phyloP scores from a whole-genome alignment of 2,329 filamentous ascomycete species.

The Niveomyces coronatus region DNA sequence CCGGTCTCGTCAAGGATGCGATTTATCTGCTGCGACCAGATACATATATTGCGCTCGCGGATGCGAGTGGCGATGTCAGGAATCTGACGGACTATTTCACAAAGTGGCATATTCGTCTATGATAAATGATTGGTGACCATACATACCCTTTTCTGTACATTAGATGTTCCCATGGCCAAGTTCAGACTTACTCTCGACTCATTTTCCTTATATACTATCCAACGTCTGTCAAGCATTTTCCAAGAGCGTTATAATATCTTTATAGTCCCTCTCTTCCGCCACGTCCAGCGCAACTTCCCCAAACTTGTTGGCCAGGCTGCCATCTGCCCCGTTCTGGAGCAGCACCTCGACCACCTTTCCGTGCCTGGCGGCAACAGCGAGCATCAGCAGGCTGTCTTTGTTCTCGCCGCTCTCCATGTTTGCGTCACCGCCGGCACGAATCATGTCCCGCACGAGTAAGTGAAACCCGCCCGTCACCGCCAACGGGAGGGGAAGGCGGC shows the following conservation, averaged over 20 bases:
- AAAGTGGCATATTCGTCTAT: background rate
- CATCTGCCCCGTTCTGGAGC: constrained; percentile 2
- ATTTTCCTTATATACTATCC: too few relatives aligned
- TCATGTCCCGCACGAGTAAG: constrained; percentile 2
- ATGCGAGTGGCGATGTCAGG: background rate
- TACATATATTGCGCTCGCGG: constrained; percentile 6
- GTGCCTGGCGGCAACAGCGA: constrained; percentile 1
- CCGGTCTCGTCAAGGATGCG: constrained; percentile 1
- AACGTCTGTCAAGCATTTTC: background rate
- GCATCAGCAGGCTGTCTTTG: background rate
- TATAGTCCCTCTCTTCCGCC: constrained; percentile 1
- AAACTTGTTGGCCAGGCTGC: constrained; percentile 3
- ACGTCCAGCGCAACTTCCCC: constrained; percentile 5
- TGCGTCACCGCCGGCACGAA: constrained; percentile 2
- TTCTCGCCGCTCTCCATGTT: constrained; percentile 4
- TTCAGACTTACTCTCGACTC: too few relatives aligned
- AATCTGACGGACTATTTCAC: constrained; percentile 4
- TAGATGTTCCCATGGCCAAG: too few relatives aligned
- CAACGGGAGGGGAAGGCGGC: background rate
- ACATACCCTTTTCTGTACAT: too few relatives aligned
- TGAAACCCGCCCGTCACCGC: constrained; percentile 1
- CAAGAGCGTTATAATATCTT: background rate
- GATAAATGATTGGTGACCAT: too few relatives aligned
- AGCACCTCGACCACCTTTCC: constrained; percentile 7
- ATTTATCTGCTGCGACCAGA: constrained; percentile 5